Percentiles rank a stretch among this genome's conserved stretches.
These are phyloP conservation scores for Hypsizygus ulmarius DNA, from an alignment of 1,284 basidiomycete genomes.

Conservation along the genomic window DNA sequence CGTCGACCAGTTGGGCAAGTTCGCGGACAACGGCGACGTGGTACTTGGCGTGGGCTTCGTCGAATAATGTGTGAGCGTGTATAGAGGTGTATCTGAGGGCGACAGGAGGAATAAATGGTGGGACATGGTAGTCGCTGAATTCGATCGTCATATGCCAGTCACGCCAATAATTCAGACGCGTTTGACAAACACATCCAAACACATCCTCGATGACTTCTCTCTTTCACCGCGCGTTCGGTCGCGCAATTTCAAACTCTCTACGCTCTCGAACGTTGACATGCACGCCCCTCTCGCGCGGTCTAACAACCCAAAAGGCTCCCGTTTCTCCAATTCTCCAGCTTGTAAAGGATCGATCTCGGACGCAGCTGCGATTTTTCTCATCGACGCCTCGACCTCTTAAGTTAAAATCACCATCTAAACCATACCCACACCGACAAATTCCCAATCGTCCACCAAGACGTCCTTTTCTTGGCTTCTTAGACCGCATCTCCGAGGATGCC, in stretches of 20 bases:
- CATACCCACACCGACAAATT: constrained; percentile 14
- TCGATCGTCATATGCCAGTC: not conserved
- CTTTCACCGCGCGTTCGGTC: constrained; percentile 10
- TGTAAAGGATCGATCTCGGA: not conserved
- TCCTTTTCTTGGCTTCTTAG: constrained; percentile 30
- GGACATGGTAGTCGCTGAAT: constrained; percentile 52
- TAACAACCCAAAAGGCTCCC: not conserved
- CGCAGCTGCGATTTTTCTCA: constrained; percentile 14
- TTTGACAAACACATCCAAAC: constrained; percentile 16
- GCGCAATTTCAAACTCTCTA: constrained; percentile 3
- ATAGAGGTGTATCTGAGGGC: constrained; percentile 79
- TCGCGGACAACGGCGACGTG: constrained; percentile 68
- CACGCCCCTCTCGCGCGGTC: constrained; percentile 4
- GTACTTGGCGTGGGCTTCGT: constrained; percentile 61
- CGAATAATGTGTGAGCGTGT: constrained; percentile 76
- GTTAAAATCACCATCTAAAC: constrained; percentile 1
- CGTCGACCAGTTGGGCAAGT: constrained; percentile 82
- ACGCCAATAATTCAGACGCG: constrained; percentile 2
- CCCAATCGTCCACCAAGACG: constrained; percentile 4
- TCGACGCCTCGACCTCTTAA: constrained; percentile 14
- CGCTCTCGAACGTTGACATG: constrained; percentile 7
- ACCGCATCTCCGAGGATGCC: constrained; percentile 36
- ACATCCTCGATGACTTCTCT: constrained; percentile 12
- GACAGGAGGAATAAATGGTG: constrained; percentile 81
- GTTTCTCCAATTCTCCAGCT: not conserved